Percentiles rank a stretch among this genome's conserved stretches.
Evolutionary conservation across 2,329 filamentous ascomycete genomes (phyloP).

Genomic region (Claviceps cyperi): DNA sequence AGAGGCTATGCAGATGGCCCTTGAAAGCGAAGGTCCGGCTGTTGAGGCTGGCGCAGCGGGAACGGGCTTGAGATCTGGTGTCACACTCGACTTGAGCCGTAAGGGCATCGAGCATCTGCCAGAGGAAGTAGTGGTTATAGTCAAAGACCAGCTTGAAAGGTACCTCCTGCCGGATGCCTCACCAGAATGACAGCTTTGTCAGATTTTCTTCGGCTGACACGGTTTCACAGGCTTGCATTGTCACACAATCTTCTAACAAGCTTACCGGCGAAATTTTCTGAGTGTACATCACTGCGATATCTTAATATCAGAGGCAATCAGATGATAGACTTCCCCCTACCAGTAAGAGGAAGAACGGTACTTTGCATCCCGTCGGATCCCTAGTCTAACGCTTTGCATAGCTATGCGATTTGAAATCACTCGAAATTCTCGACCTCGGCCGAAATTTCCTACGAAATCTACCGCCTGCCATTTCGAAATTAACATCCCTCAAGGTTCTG

Average conservation of each 20-base stretch:
- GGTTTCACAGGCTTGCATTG: constrained; percentile 48
- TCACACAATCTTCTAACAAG: constrained; percentile 64
- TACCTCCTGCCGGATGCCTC: constrained; percentile 17
- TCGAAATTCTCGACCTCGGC: constrained; percentile 88
- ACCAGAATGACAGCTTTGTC: neutral
- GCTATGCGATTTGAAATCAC: constrained; percentile 72
- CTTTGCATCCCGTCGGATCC: constrained; percentile 7
- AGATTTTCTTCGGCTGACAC: constrained; percentile 1
- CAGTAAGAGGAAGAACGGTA: constrained; percentile 25
- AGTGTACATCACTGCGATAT: constrained; percentile 66
- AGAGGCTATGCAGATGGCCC: constrained; percentile 52
- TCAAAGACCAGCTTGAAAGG: constrained; percentile 61
- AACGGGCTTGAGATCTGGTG: constrained; percentile 49
- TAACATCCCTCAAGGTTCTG: constrained; percentile 78
- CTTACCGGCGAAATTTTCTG: constrained; percentile 57
- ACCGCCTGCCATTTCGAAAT: constrained; percentile 63
- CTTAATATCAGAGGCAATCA: constrained; percentile 68
- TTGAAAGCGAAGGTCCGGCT: constrained; percentile 51
- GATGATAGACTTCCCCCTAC: constrained; percentile 47
- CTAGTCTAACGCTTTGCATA: constrained; percentile 23
- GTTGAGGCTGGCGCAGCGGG: constrained; percentile 45
- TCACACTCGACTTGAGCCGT: constrained; percentile 66
- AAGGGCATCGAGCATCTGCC: constrained; percentile 58
- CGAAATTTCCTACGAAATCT: constrained; percentile 70
- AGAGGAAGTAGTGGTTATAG: constrained; percentile 60